Percentiles rank a stretch among this genome's conserved stretches.
These are phyloP conservation scores for Nadsonia commutata DNA, from an alignment of 1,139 yeast species.

Conservation along the genomic window DNA sequence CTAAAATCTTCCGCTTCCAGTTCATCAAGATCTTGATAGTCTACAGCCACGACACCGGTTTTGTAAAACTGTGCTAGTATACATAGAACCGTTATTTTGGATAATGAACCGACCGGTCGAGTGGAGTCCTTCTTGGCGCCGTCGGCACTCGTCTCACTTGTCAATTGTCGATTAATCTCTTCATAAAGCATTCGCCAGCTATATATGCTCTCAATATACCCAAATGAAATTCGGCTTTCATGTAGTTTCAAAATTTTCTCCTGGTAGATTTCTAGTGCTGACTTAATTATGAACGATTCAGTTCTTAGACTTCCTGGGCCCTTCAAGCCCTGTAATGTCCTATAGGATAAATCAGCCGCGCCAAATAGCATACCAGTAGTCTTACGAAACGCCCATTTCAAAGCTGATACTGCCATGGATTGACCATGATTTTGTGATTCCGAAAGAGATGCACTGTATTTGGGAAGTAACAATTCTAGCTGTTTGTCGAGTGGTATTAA, in stretches of 20 bases:
- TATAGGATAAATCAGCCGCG: slow-evolving; percentile 10
- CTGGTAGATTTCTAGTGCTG: background rate
- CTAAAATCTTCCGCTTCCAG: background rate
- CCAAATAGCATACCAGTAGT: slow-evolving; percentile 17
- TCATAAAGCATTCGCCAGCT: background rate
- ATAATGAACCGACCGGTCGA: background rate
- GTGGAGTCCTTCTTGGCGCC: no score
- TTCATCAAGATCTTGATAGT: background rate
- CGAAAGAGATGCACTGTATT: slow-evolving; percentile 15
- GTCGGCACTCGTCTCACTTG: no score
- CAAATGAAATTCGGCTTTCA: background rate
- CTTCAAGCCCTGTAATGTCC: slow-evolving; percentile 4
- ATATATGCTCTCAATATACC: background rate
- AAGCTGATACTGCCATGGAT: slow-evolving; percentile 13
- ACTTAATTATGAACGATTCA: background rate
- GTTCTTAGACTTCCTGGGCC: background rate
- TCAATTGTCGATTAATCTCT: background rate
- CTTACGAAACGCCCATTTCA: slow-evolving; percentile 12
- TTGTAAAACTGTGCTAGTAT: background rate
- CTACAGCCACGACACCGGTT: background rate
- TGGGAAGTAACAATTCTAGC: slow-evolving; percentile 9
- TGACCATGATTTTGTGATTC: slow-evolving; percentile 12
- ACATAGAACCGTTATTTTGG: background rate
- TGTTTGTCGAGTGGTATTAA: slow-evolving; percentile 16
- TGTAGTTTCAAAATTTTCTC: background rate